Base-by-base conservation (phyloP, 352 stramenopile species). In the Thalassiosira exigua region DNA sequence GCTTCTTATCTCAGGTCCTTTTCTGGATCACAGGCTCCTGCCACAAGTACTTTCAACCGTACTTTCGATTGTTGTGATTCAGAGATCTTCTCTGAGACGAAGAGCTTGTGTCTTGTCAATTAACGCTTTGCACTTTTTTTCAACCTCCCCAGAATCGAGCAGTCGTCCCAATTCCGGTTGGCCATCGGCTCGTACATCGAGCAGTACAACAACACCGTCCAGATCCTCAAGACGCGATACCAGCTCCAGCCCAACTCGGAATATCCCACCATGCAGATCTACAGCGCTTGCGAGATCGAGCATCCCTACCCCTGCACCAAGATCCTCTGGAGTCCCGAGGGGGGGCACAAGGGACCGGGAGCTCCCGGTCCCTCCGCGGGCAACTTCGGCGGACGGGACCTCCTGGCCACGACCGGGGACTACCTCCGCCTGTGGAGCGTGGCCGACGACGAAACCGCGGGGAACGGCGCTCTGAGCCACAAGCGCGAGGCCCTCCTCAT, bases 281-380 rank as follows among this genome's bases (percentile, higher is more conserved):
- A 91, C 57, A 72, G 86, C 21, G 87, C 90, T 27, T 83, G 75
- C 24, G 82, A 94, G 60, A 95, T 96, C 57, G 92, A 96, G 66
- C 94, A 97, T 83, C 92, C 93, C 0, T 97, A 97, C 86, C 94
- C 94, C 3, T 93, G 93, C 46, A 97, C 94, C 0, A 96, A 97
- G 78, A 89, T 96, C 56, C 74, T 92, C 46, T 96, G 88, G 89
- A 85, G 79, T 59, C 90, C 91, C 0, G 88, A 94, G 79, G 64
- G 75, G 30, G 26, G 21, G 12, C 30, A 4, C 4, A 9, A 26
- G 3, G 36, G 9, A 14, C 21, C 14, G 9, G 24, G 41, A 22
- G 19, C 22, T 4, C 24, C 36, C 7, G 57, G 42, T 12, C 44
- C 36, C 33, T 39, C 53, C 5, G 51, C 69, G 44, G 24, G 66